Base-by-base conservation (phyloP, 257 asterid species). In the Capsicum chinense region DNA sequence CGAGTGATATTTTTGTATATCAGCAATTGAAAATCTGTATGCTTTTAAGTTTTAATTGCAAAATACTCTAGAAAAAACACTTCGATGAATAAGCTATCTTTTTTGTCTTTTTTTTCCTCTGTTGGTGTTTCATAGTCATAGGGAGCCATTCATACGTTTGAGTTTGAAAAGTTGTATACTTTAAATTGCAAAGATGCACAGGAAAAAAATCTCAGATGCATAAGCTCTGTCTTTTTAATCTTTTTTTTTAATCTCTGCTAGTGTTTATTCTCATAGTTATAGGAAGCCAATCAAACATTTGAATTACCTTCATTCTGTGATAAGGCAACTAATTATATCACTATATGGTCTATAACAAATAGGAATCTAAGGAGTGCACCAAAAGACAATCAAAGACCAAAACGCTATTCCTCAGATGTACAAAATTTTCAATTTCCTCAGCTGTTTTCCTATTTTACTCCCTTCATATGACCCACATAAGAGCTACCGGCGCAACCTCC, bases 1-100 rank as follows among this genome's bases (percentile, higher is more conserved):
- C 37, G 50, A 17, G 56, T 16, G 79, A 69, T 39, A 42, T 69
- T 39, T 37, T 67, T 67, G 76, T 14, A 35, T 37, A 37, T 67
- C 76, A 14, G 50, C 15, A 67, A 37, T 42, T 16, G 64, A 78
- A 54, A 52, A 76, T 16, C 3, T 78, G 19, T 14, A 14, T 54
- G 14, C 62, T 76, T 13, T 26, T 76, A 76, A 26, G 47, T 76
- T 13, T 52, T 76, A 76, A 26, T 52, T 78, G 59, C 64, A 78
- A 52, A 70, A 78, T 74, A 50, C 81, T 19, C 0, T 5, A 9
- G 81, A 50, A 50, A 73, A 6, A 21, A 7, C 60, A 74, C 44
- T 50, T 11, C 3, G 60, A 6, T 11, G 80, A 73, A 47, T 12
- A 73, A 73, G 80, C 80, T 73, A n/a, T 71, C 39, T 35, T 67